These are phyloP conservation scores for Puccinia triticina DNA, from an alignment of 1,284 basidiomycete species.

Conservation along the genomic window DNA sequence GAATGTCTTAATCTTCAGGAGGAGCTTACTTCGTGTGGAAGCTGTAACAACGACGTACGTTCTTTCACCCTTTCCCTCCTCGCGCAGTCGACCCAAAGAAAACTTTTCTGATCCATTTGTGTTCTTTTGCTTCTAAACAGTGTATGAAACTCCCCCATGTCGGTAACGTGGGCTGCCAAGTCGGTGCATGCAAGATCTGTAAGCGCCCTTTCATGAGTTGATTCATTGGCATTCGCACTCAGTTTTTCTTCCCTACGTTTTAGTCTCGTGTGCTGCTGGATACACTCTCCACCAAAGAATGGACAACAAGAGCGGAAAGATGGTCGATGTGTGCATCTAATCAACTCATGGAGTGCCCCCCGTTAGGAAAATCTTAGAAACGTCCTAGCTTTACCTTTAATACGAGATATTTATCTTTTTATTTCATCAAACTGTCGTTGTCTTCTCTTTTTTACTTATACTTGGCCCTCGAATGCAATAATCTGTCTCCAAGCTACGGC, in stretches of 20 bases:
- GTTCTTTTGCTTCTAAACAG: background rate
- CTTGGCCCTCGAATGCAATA: slow-evolving; percentile 23
- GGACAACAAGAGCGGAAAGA: slow-evolving; percentile 1
- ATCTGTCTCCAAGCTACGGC: slow-evolving; percentile 2
- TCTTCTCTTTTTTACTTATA: background rate
- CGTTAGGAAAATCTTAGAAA: background rate
- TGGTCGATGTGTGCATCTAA: background rate
- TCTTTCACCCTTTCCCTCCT: background rate
- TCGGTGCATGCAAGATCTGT: slow-evolving; percentile 24
- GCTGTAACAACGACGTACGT: slow-evolving; percentile 15
- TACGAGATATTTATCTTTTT: background rate
- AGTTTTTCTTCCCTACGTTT: background rate
- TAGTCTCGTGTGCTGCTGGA: background rate
- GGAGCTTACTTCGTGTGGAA: slow-evolving; percentile 19
- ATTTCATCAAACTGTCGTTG: background rate
- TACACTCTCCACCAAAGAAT: background rate
- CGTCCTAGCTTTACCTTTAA: background rate
- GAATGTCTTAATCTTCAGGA: slow-evolving; percentile 28
- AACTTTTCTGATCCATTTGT: background rate
- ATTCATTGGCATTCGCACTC: background rate
- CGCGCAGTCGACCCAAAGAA: background rate
- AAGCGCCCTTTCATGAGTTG: background rate
- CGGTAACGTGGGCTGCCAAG: slow-evolving; percentile 13
- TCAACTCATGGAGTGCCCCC: no score
- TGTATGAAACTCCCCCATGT: slow-evolving; percentile 2